Evolutionary conservation across 371 early-diverging fungal genomes (phyloP).

Genomic region (Haplosporangium sp.): DNA sequence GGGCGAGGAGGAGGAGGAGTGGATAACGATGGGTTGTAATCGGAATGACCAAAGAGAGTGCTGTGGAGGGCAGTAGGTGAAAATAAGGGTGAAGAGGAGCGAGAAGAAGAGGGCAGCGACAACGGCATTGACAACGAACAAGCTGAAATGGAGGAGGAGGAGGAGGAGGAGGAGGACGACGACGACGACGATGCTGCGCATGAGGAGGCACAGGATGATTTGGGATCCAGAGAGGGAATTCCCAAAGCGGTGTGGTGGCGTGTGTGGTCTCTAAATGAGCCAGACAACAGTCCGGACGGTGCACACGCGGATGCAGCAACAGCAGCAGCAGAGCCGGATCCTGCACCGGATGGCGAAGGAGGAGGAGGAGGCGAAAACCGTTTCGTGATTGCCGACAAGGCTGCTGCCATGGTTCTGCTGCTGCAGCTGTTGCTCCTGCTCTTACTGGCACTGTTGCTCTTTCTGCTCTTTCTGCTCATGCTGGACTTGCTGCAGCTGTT

Average conservation of each 20-base stretch:
- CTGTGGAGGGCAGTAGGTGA: constrained; percentile 23
- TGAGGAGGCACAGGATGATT: constrained; percentile 21
- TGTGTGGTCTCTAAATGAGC: constrained; percentile 11
- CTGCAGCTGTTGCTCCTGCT: background rate
- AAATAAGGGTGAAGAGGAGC: constrained; percentile 24
- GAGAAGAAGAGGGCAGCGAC: constrained; percentile 2
- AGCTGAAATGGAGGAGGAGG: constrained; percentile 3
- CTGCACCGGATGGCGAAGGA: background rate
- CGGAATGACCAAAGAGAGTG: constrained; percentile 29
- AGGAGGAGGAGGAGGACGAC: constrained; percentile 8
- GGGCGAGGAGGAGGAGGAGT: background rate
- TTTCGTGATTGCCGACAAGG: constrained; percentile 18
- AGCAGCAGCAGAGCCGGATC: background rate
- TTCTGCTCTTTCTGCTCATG: background rate
- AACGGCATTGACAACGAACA: constrained; percentile 7
- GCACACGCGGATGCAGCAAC: background rate
- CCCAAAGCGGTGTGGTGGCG: constrained; percentile 28
- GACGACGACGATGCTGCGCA: constrained; percentile 25
- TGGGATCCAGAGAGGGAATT: constrained; percentile 16
- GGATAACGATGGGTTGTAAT: background rate
- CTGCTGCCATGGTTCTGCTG: background rate
- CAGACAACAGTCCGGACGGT: constrained; percentile 10
- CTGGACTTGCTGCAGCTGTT: background rate
- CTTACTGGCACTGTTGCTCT: background rate
- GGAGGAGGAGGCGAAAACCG: constrained; percentile 20